Evolutionary conservation across 2,329 filamentous ascomycete genomes (phyloP), one percentile per base, ranked within the genome.

Genomic region (Biscogniauxia marginata): DNA sequence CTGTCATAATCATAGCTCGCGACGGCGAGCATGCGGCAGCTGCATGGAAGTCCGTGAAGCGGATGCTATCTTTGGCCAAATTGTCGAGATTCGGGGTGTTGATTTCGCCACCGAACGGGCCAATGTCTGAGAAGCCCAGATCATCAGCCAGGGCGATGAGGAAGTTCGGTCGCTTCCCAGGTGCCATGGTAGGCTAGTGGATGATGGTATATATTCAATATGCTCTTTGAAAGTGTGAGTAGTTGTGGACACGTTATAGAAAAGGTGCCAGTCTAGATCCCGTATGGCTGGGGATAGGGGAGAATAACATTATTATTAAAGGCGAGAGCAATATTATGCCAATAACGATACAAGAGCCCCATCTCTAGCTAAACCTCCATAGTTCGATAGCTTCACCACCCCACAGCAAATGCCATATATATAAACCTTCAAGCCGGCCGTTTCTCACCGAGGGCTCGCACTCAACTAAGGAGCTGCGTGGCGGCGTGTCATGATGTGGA

Each of bases 21-120:
- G 83, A 84, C 1, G 85, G 85, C 50, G 84, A 87, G 70, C 84
- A 88, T 50, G 85, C 84, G 2, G 84, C 81, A 0, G 85, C 84
- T 1, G 84, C 81, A 64, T 88, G 85, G 68, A 86, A 87, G 63
- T 86, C 82, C 0, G 84, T 87, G 64, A 87, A 84, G 4, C 84
- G 79, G 19, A 87, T 70, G 24, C 84, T 79, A 53, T 70, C 66
- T 13, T 75, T 71, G 2, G 80, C 77, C 3, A 84, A 68, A 39
- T 77, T 79, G 69, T 85, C 80, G 39, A 86, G 74, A 63, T 84
- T 80, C 0, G 84, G 84, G 0, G 84, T 86, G 34, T 77, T 76
- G 63, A 86, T 86, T 69, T 86, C 83, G 59, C 80, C 77, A 46
- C 84, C 84, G 62, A 84, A 86, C 64, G 79, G 80, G 49, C 79